Evolutionary conservation across 805 yeast genomes (phyloP).

Genomic region (Ogataea henricii): DNA sequence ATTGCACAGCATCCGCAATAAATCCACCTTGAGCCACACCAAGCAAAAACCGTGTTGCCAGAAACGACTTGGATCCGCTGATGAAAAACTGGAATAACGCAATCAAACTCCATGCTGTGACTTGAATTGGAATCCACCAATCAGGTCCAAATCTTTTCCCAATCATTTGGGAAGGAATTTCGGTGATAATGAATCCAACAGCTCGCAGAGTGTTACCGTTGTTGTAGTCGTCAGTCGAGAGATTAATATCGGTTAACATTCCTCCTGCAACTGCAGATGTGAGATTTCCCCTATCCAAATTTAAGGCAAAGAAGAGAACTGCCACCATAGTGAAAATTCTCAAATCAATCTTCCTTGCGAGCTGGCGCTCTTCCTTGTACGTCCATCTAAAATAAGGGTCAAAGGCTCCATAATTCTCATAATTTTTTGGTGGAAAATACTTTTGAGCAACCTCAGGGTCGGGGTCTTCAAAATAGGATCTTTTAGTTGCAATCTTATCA

Average conservation of each 20-base stretch:
- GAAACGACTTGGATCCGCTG: constrained; percentile 29
- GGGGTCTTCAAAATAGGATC: constrained; percentile 18
- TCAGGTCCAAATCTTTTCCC: constrained; percentile 63
- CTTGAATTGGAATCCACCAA: constrained; percentile 56
- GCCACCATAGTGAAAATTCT: constrained; percentile 16
- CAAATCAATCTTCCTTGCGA: constrained; percentile 17
- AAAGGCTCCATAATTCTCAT: constrained; percentile 17
- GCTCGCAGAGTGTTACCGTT: constrained; percentile 47
- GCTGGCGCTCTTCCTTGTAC: constrained; percentile 14
- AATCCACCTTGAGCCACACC: constrained; percentile 41
- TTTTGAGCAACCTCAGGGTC: constrained; percentile 14
- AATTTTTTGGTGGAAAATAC: constrained; percentile 14
- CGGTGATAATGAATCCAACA: constrained; percentile 51
- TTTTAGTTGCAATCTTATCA: constrained; percentile 17
- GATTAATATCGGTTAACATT: constrained; percentile 46
- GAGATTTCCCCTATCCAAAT: constrained; percentile 57
- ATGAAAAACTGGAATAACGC: constrained; percentile 42
- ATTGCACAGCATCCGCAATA: constrained; percentile 36
- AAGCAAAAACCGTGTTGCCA: constrained; percentile 34
- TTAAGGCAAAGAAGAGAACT: constrained; percentile 54
- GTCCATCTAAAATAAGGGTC: constrained; percentile 23
- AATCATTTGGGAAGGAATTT: constrained; percentile 61
- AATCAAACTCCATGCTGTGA: constrained; percentile 52
- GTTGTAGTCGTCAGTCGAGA: constrained; percentile 57
- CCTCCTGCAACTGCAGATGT: constrained; percentile 57